Percentiles rank a stretch among this genome's conserved stretches.
Conservation (phyloP, 192 early-diverging fungal genomes). For the Helicostylum pulchrum region DNA sequence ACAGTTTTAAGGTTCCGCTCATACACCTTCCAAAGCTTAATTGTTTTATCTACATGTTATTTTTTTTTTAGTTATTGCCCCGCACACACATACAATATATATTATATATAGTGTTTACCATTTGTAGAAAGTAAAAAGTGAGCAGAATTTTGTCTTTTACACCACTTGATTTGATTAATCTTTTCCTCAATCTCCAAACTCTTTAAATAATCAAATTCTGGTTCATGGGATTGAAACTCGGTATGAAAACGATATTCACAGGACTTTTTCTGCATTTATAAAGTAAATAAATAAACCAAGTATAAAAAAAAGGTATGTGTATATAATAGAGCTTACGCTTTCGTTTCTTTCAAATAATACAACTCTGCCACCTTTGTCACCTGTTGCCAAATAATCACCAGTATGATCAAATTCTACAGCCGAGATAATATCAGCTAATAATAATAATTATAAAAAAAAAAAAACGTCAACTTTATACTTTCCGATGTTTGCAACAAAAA, state of each 20-base stretch:
- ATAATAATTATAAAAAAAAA: not conserved
- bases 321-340: conserved; percentile 56
- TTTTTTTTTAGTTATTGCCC: not conserved
- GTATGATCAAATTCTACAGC: conserved; percentile 92
- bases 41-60: conserved; percentile 72
- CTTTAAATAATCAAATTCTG: conserved; percentile 99
- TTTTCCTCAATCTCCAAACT: conserved; percentile 99
- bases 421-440: conserved; percentile 87
- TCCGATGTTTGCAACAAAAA: not conserved
- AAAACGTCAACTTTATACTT: not conserved
- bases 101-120: conserved; percentile 43
- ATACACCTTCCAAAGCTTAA: conserved; percentile 99
- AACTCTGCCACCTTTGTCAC: conserved; percentile 86
- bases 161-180: conserved; percentile 99
- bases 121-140: conserved; percentile 98
- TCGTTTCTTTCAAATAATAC: conserved; percentile 88
- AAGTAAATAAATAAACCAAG: not conserved
- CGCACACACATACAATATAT: too few species aligned
- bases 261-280: conserved; percentile 78
- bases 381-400: conserved; percentile 87
- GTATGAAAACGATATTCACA: conserved; percentile 99
- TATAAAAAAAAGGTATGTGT: not conserved
- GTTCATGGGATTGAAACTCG: conserved; percentile 99
- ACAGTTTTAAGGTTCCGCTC: conserved; percentile 96
- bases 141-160: conserved; percentile 90